These are phyloP conservation scores for Candida tropicalis DNA, from an alignment of 1,139 yeast species.

Conservation along the genomic window DNA sequence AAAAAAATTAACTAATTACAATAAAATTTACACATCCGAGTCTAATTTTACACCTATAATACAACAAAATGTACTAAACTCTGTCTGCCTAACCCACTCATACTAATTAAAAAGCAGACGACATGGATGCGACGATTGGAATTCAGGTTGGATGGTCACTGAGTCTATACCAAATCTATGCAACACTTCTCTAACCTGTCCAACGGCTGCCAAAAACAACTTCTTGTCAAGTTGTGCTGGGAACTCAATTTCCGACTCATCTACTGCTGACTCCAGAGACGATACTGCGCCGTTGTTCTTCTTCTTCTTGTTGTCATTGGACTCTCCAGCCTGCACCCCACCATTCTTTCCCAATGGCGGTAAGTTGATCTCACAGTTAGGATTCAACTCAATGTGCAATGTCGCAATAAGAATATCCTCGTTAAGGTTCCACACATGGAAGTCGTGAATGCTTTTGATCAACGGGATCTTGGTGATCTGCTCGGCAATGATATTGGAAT, in stretches of 20 bases:
- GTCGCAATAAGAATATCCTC: slow-evolving; percentile 89
- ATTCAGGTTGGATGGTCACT: slow-evolving; percentile 96
- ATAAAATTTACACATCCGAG: too few species aligned
- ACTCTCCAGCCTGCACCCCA: slow-evolving; percentile 11
- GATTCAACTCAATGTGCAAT: slow-evolving; percentile 76
- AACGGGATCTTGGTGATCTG: slow-evolving; percentile 70
- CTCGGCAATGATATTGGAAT: slow-evolving; percentile 71
- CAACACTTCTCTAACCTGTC: slow-evolving; percentile 74
- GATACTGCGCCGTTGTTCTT: too few species aligned
- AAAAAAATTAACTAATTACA: too few species aligned
- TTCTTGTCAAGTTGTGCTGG: slow-evolving; percentile 28
- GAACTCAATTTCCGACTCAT: slow-evolving; percentile 17
- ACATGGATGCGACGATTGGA: slow-evolving; percentile 16
- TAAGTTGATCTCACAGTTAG: slow-evolving; percentile 21
- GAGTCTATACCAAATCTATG: slow-evolving; percentile 88
- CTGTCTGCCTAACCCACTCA: too few species aligned
- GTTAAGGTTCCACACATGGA: slow-evolving; percentile 95
- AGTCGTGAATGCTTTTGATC: slow-evolving; percentile 86
- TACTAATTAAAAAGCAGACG: slow-evolving; percentile 1
- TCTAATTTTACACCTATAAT: too few species aligned
- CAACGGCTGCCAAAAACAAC: slow-evolving; percentile 70
- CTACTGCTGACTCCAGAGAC: background rate
- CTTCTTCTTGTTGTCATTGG: too few species aligned
- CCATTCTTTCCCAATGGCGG: slow-evolving; percentile 33
- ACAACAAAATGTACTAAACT: too few species aligned